Evolutionary conservation across 2,329 filamentous ascomycete genomes (phyloP), one percentile per base, ranked within the genome.

Genomic region (Aureobasidium zeae): DNA sequence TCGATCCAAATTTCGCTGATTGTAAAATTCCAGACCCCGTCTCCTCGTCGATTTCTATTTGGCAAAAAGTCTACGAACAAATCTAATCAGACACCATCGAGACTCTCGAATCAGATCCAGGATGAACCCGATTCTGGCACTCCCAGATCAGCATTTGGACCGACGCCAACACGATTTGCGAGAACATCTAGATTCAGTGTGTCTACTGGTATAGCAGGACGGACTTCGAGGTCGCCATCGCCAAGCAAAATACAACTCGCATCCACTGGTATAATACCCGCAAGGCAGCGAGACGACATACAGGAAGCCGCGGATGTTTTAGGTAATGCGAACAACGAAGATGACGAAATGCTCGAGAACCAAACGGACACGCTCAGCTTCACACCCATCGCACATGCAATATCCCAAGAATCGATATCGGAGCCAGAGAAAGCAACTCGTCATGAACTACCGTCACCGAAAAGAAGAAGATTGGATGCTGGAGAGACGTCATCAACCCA

Each of bases 291-390:
- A n/a, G 57, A 60, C n/a, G 50, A 54, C 34, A 53, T 57, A 1
- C 52, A 55, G 32, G 55, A 59, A 21, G 25, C 45, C 2, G 38
- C 42, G n/a, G n/a, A n/a, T n/a, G n/a, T n/a, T n/a, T n/a, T n/a
- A n/a, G n/a, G n/a, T n/a, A n/a, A n/a, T n/a, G n/a, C n/a, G n/a
- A n/a, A n/a, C n/a, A 3, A 34, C 47, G 5, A 41, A 3, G 45
- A 49, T 11, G 54, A 56, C 7, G 57, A 58, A 30, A 58, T 57
- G 54, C 52, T 59, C 4, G 51, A 55, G 34, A 44, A 49, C 4
- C 50, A 54, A 31, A 43, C 49, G 22, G 38, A 35, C 9, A 16
- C 28, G n/a, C 33, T 21, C 47, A 43, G 9, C 1, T 53, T 30
- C 49, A 49, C 15, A 52, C 48, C 4, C 49, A 47, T 5, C 48